A percentile compares a stretch with the other conserved stretches of the same genome.
These are phyloP conservation scores for Carallia pectinifolia DNA, from an alignment of 345 rosid species.

Conservation along the genomic window DNA sequence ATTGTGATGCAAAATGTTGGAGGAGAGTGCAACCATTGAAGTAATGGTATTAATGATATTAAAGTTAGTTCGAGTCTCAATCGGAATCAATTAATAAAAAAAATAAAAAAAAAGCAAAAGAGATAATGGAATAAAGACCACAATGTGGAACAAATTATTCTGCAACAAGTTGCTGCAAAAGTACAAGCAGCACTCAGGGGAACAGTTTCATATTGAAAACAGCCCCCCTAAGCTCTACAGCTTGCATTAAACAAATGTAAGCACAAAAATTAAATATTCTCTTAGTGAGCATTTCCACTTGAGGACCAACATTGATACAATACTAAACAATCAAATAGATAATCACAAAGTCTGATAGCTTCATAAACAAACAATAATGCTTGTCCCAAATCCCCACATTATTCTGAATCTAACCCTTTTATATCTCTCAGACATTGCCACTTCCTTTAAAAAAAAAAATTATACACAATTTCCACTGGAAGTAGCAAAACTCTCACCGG, in stretches of 20 bases:
- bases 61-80: too few relatives aligned
- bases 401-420: slow-evolving; percentile 19
- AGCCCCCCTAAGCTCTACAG: slow-evolving; percentile 6
- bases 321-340: slow-evolving; percentile 10
- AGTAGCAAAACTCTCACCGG: slow-evolving; percentile 20
- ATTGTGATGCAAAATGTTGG: not conserved
- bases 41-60: too few relatives aligned
- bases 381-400: slow-evolving; percentile 24
- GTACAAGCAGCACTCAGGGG: not conserved
- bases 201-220: not conserved
- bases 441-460: slow-evolving; percentile 23
- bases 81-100: not conserved
- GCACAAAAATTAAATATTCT: slow-evolving; percentile 12
- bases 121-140: not conserved
- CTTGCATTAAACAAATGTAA: slow-evolving; percentile 15
- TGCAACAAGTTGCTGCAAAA: not conserved
- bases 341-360: slow-evolving; percentile 19
- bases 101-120: not conserved
- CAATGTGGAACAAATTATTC: not conserved
- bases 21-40: not conserved
- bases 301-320: slow-evolving; percentile 21
- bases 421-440: slow-evolving; percentile 16
- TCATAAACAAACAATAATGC: slow-evolving; percentile 16
- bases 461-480: slow-evolving; percentile 39
- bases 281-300: slow-evolving; percentile 17